Percentiles rank a stretch among this genome's conserved stretches.
These are phyloP conservation scores for Hygrophila difformis DNA, from an alignment of 257 asterid genomes.

Conservation along the genomic window DNA sequence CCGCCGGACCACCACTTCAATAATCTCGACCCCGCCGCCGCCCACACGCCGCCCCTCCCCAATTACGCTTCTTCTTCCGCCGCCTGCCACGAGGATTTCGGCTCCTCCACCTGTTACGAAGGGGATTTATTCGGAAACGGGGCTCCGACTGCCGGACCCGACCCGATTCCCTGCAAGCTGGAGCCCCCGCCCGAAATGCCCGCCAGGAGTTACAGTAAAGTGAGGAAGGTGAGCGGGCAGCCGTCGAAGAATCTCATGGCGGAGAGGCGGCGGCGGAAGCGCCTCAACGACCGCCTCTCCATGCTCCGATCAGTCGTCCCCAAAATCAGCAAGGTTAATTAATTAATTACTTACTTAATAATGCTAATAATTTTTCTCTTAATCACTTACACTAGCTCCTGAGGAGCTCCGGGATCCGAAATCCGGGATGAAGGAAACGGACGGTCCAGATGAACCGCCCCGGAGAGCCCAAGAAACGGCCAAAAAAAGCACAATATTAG, in stretches of 20 bases:
- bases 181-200: constrained; percentile 26
- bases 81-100: constrained; percentile 22
- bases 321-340: constrained; percentile 93
- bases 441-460: no score
- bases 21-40: constrained; percentile 22
- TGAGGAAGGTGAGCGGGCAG: constrained; percentile 46
- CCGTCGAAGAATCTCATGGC: constrained; percentile 94
- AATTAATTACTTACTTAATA: no score
- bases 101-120: no score
- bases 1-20: constrained; percentile 31
- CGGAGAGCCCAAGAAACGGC: no score
- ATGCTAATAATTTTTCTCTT: no score
- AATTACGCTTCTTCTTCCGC: constrained; percentile 8
- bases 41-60: constrained; percentile 24
- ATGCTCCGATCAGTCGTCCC: constrained; percentile 96
- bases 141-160: constrained; percentile 14
- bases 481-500: no score
- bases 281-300: constrained; percentile 83
- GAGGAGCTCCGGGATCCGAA: no score
- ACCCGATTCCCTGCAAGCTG: constrained; percentile 22
- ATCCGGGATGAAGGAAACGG: no score
- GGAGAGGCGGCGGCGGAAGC: constrained; percentile 72
- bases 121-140: constrained; percentile 8
- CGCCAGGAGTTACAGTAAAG: constrained; percentile 25
- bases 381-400: no score